Evolutionary conservation across 2,329 filamentous ascomycete genomes (phyloP), one percentile per base, ranked within the genome.

Genomic region (Exophiala alcalophila): DNA sequence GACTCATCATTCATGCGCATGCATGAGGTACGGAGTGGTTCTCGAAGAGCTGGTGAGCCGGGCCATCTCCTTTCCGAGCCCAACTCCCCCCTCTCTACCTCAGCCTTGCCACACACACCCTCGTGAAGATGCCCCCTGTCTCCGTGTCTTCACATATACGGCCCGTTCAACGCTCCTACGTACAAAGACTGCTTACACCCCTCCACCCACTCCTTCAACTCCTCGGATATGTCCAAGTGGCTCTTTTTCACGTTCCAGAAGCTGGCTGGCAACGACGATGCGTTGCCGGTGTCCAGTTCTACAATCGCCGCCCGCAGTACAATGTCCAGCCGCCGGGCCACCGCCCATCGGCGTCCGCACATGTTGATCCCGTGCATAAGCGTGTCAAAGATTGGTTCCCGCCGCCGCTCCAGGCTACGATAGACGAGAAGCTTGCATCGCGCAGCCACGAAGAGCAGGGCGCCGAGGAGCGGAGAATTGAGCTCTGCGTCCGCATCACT

Each of bases 311-410:
- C 51, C 25, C 54, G 42, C 1, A 57, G 47, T 5, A 52, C 50
- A 29, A 53, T 48, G 20, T 57, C 54, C 27, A 50, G 32, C 14
- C 54, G 31, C 10, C 54, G 32, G 5, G 54, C 54, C 15, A 55
- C 21, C 18, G 40, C 41, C 54, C 54, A 57, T 15, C 54, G 48
- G 10, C 54, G 42, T 4, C 49, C 54, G 29, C 51, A 52, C 54
- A 57, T 57, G 27, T 52, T 55, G 41, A 57, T 44, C 2, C 41
- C 51, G 38, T 57, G 54, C 54, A 57, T 57, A 15, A 57, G 34
- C 11, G 43, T 35, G 37, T 57, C 54, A 31, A 57, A 57, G 19
- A 45, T 38, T 6, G 49, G 41, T 35, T 55, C 52, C 23, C 45
- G 37, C 3, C 8, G 15, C 25, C 42, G 35, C 10, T 38, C 24